Conservation (phyloP, 495 filamentous ascomycete species). For the Aspergillus bridgeri region DNA sequence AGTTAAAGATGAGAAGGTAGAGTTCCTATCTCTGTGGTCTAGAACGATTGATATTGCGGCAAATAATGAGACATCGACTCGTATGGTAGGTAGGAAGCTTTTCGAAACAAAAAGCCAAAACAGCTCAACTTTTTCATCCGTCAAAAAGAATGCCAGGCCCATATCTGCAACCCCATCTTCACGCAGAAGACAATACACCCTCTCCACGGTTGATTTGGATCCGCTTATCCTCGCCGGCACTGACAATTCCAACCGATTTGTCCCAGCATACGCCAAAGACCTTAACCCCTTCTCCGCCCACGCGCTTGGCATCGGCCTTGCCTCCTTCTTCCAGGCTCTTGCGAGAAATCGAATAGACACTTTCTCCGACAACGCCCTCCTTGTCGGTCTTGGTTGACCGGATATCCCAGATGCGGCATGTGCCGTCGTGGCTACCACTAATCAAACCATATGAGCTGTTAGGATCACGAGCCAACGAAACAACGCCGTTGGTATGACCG, state of each 20-base stretch:
- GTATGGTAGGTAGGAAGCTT: conserved; percentile 2
- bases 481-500: conserved; percentile 84
- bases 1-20: conserved; percentile 5
- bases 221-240: conserved; percentile 85
- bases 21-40: neutral
- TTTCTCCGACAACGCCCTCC: conserved; percentile 67
- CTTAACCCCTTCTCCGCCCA: conserved; percentile 76
- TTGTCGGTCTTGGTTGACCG: conserved; percentile 65
- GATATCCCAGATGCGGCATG: conserved; percentile 89
- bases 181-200: conserved; percentile 40
- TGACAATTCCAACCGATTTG: conserved; percentile 77
- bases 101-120: conserved; percentile 14
- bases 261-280: conserved; percentile 93
- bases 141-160: conserved; percentile 33
- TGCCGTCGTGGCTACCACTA: conserved; percentile 83
- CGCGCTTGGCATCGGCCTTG: conserved; percentile 47
- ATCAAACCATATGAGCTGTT: conserved; percentile 75
- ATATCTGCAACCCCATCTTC: conserved; percentile 32
- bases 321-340: conserved; percentile 57
- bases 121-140: conserved; percentile 33
- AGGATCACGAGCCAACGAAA: conserved; percentile 64
- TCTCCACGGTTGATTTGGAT: conserved; percentile 83
- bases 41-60: conserved; percentile 10
- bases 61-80: neutral
- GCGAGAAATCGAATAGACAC: conserved; percentile 75